These are phyloP conservation scores for Prosopis cineraria DNA, from an alignment of 306 rosid genomes.

Conservation along the genomic window DNA sequence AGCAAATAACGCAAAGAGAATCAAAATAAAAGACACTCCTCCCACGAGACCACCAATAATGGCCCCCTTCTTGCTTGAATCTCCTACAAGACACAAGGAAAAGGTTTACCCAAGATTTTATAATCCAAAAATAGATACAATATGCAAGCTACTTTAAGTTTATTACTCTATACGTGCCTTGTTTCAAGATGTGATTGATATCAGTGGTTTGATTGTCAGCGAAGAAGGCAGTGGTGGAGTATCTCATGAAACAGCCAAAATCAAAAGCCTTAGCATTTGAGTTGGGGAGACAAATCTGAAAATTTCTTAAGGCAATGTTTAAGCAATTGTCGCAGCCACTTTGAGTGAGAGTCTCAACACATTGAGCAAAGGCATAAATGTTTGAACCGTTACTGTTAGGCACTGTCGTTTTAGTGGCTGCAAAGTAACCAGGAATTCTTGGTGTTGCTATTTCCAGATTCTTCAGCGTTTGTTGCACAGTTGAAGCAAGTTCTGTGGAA, in stretches of 20 bases:
- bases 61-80: neutral
- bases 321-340: slow-evolving; percentile 49
- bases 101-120: neutral
- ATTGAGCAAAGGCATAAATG: slow-evolving; percentile 64
- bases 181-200: slow-evolving; percentile 35
- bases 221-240: slow-evolving; percentile 53
- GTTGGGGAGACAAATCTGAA: slow-evolving; percentile 50
- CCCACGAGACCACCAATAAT: neutral
- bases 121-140: neutral
- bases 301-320: slow-evolving; percentile 39
- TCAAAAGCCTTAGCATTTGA: slow-evolving; percentile 54
- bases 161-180: slow-evolving; percentile 32
- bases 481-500: neutral
- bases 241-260: slow-evolving; percentile 72
- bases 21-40: neutral
- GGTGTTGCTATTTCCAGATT: slow-evolving; percentile 42
- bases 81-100: neutral
- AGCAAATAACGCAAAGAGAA: neutral
- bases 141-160: neutral
- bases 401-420: slow-evolving; percentile 44
- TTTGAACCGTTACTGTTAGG: slow-evolving; percentile 20
- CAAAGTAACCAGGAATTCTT: slow-evolving; percentile 45
- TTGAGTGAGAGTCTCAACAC: slow-evolving; percentile 47
- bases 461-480: slow-evolving; percentile 18
- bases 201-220: slow-evolving; percentile 53